Evolutionary conservation across 129 eudicot species (phyloP).

Genomic region (Pulicaria dysenterica): DNA sequence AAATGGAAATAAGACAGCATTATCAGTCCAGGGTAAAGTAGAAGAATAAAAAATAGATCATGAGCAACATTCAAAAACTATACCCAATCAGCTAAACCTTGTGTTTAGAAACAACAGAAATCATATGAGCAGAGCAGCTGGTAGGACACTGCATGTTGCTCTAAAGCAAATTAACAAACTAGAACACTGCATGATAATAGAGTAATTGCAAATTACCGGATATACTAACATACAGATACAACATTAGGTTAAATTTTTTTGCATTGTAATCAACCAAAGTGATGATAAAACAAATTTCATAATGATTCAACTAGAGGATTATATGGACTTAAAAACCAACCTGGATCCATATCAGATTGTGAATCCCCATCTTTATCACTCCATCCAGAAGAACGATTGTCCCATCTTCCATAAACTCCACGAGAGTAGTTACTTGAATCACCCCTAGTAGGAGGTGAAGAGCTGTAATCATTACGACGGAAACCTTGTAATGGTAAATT

Average conservation of each 20-base stretch:
- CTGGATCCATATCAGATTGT: conserved; percentile 70
- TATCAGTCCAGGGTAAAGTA: not conserved
- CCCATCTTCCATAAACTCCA: conserved; percentile 69
- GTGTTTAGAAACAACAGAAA: conserved; percentile 15
- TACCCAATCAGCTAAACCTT: not conserved
- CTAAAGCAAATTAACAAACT: not conserved
- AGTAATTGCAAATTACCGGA: no score
- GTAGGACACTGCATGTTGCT: not conserved
- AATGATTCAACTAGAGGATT: not conserved
- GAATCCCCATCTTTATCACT: conserved; percentile 74
- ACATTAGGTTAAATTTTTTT: no score
- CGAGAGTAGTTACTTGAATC: conserved; percentile 47
- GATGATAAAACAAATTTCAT: not conserved
- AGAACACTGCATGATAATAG: no score
- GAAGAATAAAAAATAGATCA: not conserved
- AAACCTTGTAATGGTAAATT: conserved; percentile 61
- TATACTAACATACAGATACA: no score
- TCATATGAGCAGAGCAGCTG: not conserved
- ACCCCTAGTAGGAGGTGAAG: conserved; percentile 83
- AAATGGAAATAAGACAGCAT: not conserved
- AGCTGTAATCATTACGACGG: conserved; percentile 68
- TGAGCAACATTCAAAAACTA: not conserved
- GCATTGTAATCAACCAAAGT: not conserved
- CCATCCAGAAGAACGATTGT: conserved; percentile 68
- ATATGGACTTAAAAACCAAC: conserved; percentile 36